Base-by-base conservation (phyloP, 169 alveolate species). In the Cystoisospora suis region DNA sequence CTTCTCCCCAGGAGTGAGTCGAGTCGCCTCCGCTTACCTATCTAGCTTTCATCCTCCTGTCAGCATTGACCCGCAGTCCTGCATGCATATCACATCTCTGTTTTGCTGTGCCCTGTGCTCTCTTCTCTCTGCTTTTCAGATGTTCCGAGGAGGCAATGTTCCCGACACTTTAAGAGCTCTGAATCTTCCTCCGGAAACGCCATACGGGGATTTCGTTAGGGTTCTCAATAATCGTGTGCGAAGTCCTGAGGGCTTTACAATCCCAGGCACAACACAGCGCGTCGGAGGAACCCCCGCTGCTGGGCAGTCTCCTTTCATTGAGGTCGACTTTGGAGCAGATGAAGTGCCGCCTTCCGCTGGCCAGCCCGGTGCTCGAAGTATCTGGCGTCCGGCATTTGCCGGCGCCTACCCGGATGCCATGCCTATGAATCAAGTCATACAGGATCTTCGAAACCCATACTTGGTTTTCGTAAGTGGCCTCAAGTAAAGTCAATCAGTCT, bases 371-470 rank as follows among this genome's bases (percentile, higher is more conserved):
- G 42, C n/a, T 45, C 47, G 15, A 12, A 49, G 40, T 23, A 27
- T 49, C 53, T 34, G 44, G 81, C 81, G 44, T 45, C 81, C 81
- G 5, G 81, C 23, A 7, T 17, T 34, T 3, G 20, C 46, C 15
- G 81, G 81, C 15, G 27, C 81, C 20, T 70, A 36, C 81, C 81
- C 81, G 53, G 81, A 70, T 49, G 27, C 32, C 53, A 38, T 70
- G 81, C 81, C 81, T 4, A 70, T 70, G 42, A 23, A 32, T 5
- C 40, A 70, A 12, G 27, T 70, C 7, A 49, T 17, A 9, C 9
- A 34, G 53, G 47, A 70, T n/a, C 42, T 70, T n/a, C 53, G 17
- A n/a, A 20, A 70, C 23, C 81, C 81, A 7, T 38, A 29, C 27
- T 5, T 70, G 81, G 53, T 70, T 12, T 34, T 70, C 81, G 47